Evolutionary conservation across 345 rosid species (phyloP), one percentile per base, ranked within the genome.

Genomic region (Carallia brachiata): DNA sequence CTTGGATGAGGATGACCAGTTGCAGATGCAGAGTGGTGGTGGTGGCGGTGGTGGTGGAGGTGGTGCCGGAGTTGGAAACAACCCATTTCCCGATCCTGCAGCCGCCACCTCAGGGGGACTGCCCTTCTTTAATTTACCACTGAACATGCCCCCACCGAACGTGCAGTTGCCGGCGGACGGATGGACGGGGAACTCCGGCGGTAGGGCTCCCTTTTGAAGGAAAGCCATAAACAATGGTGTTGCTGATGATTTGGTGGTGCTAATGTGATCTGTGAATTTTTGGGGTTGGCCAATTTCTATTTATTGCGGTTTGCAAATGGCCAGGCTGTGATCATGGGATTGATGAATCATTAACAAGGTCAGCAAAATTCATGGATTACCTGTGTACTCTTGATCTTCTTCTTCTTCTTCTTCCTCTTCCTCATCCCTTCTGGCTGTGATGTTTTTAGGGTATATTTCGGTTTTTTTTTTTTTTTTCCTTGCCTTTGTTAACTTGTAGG

Each of bases 61-160:
- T 8, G 64, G 68, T 5, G 82, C 79, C 0, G 85, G 80, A 27
- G 75, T 70, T 18, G 84, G 86, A 4, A 77, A 54, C 40, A 67
- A 65, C 67, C 81, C 86, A 53, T 89, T 84, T 74, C 74, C 82
- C 6, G 90, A 85, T 52, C 82, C 16, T 1, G 65, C 62, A 7
- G 16, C 80, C 5, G 77, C 76, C 6, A 48, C 62, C 15, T 75
- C 79, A 1, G 97, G 85, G 1, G 97, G 97, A 27, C 83, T 95
- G 28, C 99, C 99, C 40, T 95, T 95, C 85, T 85, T 89, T 63
- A 91, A 91, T 81, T 72, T 91, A 75, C 98, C 98, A 13, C 70
- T 88, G 65, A 92, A 80, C 81, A 82, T 93, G 92, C 50, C 50
- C 2, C 87, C 88, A 6, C 70, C 88, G 0, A 83, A 83, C 62